Conservation (phyloP, 208 protist species). For the Trypanosoma mega region DNA sequence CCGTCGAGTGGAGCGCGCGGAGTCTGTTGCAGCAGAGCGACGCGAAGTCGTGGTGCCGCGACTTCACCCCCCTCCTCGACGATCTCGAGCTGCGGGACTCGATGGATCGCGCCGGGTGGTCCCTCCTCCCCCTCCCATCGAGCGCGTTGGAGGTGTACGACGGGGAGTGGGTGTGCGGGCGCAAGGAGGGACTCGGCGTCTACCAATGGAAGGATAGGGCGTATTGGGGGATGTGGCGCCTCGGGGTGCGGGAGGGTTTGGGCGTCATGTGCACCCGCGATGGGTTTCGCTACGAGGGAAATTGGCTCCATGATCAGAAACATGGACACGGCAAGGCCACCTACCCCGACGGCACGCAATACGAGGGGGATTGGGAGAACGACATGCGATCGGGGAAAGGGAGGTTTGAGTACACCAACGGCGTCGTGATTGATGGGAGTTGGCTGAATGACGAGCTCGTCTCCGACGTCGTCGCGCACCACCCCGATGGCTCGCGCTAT, state of each 20-base stretch:
- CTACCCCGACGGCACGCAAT: slow-evolving; percentile 40
- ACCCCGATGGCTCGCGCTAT: slow-evolving; percentile 70
- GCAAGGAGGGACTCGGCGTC: slow-evolving; percentile 69
- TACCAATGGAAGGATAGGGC: slow-evolving; percentile 81
- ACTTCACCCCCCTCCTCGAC: slow-evolving; percentile 4
- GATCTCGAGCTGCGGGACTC: background rate
- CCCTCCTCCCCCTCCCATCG: slow-evolving; percentile 17
- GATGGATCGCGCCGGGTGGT: slow-evolving; percentile 11
- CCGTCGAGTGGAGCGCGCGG: slow-evolving; percentile 14
- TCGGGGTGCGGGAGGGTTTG: slow-evolving; percentile 66
- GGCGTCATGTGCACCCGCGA: slow-evolving; percentile 59
- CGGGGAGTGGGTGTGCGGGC: slow-evolving; percentile 77
- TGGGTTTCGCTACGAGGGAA: slow-evolving; percentile 75
- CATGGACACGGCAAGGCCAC: slow-evolving; percentile 72
- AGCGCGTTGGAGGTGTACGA: slow-evolving; percentile 80
- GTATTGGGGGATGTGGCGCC: slow-evolving; percentile 80
- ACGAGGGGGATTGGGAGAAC: slow-evolving; percentile 51
- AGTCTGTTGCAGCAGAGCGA: slow-evolving; percentile 17
- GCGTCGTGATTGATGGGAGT: slow-evolving; percentile 38
- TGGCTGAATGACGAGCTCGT: slow-evolving; percentile 49
- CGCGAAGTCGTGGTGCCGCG: background rate
- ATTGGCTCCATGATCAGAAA: slow-evolving; percentile 70
- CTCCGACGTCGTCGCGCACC: slow-evolving; percentile 45
- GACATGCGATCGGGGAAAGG: slow-evolving; percentile 47
- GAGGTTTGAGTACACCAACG: slow-evolving; percentile 44